phyloP scores from a whole-genome alignment of 164 flowering plant species.

The Tetracentron sinense region DNA sequence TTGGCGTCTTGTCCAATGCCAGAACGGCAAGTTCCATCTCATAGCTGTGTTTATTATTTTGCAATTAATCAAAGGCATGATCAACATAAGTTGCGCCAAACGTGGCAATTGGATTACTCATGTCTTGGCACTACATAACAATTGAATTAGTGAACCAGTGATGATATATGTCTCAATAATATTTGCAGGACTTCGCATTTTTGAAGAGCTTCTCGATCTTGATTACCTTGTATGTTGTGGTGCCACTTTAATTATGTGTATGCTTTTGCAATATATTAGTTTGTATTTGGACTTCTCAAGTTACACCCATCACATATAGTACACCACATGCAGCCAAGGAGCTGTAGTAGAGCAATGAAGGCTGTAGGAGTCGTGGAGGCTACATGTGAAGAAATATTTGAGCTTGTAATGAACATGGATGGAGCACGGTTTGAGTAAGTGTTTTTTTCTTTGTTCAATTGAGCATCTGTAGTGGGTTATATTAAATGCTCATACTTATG shows the following conservation, averaged over 20 bases:
- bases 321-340: constrained; percentile 73
- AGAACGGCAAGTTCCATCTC: constrained; percentile 56
- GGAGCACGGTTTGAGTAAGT: constrained; percentile 94
- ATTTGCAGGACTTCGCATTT: constrained; percentile 88
- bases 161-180: background rate
- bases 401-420: constrained; percentile 99
- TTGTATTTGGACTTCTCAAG: background rate
- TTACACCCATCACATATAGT: constrained; percentile 4
- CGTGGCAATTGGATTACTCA: no score
- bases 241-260: background rate
- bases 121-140: background rate
- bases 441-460: constrained; percentile 8
- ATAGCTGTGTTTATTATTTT: background rate
- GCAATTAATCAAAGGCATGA: constrained; percentile 1
- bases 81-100: background rate
- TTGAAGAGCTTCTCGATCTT: constrained; percentile 97
- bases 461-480: background rate
- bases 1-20: constrained; percentile 99
- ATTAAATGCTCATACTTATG: background rate
- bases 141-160: background rate
- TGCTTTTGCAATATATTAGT: background rate
- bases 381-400: constrained; percentile 95
- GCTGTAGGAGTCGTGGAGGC: constrained; percentile 99
- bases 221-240: constrained; percentile 81
- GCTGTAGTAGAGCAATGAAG: constrained; percentile 99